Evolutionary conservation across 2,329 filamentous ascomycete species (phyloP), one percentile per base, ranked within the genome.

Genomic region (Colletotrichum eremochloae): DNA sequence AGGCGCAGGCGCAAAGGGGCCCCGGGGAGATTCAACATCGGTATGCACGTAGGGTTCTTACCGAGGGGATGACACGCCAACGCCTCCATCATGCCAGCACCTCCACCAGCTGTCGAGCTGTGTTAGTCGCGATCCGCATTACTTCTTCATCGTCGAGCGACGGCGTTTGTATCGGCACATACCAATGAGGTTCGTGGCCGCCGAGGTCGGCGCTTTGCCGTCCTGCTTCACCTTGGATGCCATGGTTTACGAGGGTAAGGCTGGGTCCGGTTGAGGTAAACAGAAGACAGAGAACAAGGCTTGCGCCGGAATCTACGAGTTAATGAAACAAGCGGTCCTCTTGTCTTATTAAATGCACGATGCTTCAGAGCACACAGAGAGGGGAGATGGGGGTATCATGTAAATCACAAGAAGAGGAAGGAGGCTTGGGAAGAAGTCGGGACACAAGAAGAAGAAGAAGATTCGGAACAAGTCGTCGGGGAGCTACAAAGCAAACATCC

Each of bases 61-160:
- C 93, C 93, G 71, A 98, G 89, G 74, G 96, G 96, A 87, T 99
- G 96, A 83, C 96, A 99, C 66, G 87, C 95, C 74, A 99, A 91
- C 61, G 96, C 96, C 85, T 99, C 96, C 95, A 98, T 98, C 96
- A 98, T 98, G 80, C 96, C 96, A 77, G 96, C 96, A 83, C 94
- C 94, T 81, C 96, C 96, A 81, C 96, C 96, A 81, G 96, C 96
- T 97, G 77, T 77, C 36, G 57, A 11, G 53, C 44, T 40, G 5
- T 68, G 58, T 73, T 46, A 70, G 68, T 46, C 50, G 42, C 42
- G 15, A 9, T 38, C 18, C 9, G 9, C 15, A 18, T 24, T 24
- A 18, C 31, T 5, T 7, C 38, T 44, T 74, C 70, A 29, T 40
- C 11, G 20, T 18, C 40, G 20, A 46, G 14, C 14, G 12, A 48